phyloP scores from a whole-genome alignment of 257 asterid species.

The Fraxinus excelsior region DNA sequence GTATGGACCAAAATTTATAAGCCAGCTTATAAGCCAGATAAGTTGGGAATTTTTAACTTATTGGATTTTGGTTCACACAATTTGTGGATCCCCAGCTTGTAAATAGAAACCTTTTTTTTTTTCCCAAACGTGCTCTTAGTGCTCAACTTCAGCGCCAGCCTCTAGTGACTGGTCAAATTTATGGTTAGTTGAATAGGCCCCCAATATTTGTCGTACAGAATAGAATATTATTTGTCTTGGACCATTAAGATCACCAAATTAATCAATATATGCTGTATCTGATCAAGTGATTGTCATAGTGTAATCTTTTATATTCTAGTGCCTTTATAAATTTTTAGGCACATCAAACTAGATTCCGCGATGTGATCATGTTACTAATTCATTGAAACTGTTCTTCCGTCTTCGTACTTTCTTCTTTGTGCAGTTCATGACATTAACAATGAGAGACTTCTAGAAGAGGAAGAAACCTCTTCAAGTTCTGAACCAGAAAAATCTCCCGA shows the following conservation, averaged over 20 bases:
- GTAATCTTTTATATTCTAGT: neutral
- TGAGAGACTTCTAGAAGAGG: conserved; percentile 43
- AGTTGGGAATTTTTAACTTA: too few relatives aligned
- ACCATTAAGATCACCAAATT: neutral
- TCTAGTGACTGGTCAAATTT: neutral
- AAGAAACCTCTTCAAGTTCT: conserved; percentile 39
- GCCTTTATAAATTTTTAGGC: neutral
- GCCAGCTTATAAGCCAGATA: too few relatives aligned
- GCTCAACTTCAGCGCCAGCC: neutral
- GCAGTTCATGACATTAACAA: conserved; percentile 45
- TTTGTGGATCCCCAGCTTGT: too few relatives aligned
- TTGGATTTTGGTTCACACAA: too few relatives aligned
- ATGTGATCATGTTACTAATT: neutral
- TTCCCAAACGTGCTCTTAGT: too few relatives aligned
- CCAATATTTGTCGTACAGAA: neutral
- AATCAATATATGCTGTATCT: neutral
- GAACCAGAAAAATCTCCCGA: conserved; percentile 28
- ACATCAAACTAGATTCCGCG: neutral
- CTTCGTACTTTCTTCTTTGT: conserved; percentile 22
- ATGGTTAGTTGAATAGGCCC: neutral
- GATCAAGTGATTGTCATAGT: neutral
- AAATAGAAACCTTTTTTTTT: too few relatives aligned
- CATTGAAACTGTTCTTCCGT: neutral
- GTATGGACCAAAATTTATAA: too few relatives aligned
- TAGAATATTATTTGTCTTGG: neutral